Base-by-base conservation (phyloP, 2,329 filamentous ascomycete genomes). In the Fusarium udum region DNA sequence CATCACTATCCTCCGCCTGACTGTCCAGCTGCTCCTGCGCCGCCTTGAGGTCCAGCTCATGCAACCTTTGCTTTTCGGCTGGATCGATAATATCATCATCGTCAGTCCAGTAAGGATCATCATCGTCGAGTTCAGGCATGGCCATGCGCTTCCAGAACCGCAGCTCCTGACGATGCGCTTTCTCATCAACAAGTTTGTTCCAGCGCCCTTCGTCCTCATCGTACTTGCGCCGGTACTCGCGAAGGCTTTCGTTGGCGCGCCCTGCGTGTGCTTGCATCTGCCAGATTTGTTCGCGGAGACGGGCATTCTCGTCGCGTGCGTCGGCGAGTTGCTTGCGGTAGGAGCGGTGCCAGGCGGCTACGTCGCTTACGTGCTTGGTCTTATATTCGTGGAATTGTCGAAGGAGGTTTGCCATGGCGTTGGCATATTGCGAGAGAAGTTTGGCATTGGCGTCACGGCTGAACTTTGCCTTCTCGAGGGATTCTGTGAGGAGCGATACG, bases 101-200 rank as follows among this genome's bases (percentile, higher is more conserved):
- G 64, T 89, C 89, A 77, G 89, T 91, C 85, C 89, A 91, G 77
- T 85, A 90, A 4, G 87, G 84, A 56, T 91, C 89, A 46, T 90
- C 87, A 31, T 91, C 89, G 14, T 86, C 81, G 42, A 91, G 80
- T 64, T 89, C 85, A 15, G 89, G 89, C 86, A 92, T 87, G 20
- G 90, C 90, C 84, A 91, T 86, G 46, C 90, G 84, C 81, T 92
- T 92, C 90, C 90, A 92, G 80, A 90, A 91, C 5, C 90, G 84
- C 61, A 91, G 77, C 80, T 92, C 89, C 78, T 91, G 89, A 8
- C 87, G 85, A 48, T 83, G 80, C 11, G 87, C 86, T 56, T 84
- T 85, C 53, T 86, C 85, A 43, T 89, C 84, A 7, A 90, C 86
- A 9, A 85, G 83, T 36, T 85, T 83, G 64, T 89, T 85, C 84